Base-by-base conservation (phyloP, 257 asterid species). In the Striga asiatica region DNA sequence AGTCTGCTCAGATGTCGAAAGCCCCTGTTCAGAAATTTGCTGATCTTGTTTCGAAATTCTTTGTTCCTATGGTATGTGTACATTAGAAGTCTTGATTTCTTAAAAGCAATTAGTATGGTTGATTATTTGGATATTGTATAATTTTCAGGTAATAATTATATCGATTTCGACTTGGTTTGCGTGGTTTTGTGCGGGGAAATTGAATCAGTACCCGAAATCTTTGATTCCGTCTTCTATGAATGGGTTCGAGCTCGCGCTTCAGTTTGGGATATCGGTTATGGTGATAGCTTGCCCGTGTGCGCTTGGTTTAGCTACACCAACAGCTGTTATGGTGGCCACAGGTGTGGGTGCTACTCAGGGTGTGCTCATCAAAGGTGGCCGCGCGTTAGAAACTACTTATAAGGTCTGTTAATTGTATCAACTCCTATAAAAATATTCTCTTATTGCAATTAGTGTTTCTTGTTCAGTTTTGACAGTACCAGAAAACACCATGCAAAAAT, bases 241-340 rank as follows among this genome's bases (percentile, higher is more conserved):
- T 60, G 57, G 86, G 29, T 80, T 85, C 43, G 84, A 88, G 82
- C 86, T 88, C 35, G 88, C 97, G 6, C 88, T 88, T 20, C 92
- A 88, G 75, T 88, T 88, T 25, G 94, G 96, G 9, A 87, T 87
- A 31, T 71, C 96, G 5, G 96, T 84, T n/a, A 78, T 87, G 94
- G 94, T 87, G 23, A 78, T 87, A 51, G 96, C 96, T 8, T 87
- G 94, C 66, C 96, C 96, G 0, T 87, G 96, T 50, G 96, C 96
- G 11, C 93, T 83, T 29, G 96, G 94, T 56, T 58, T 87, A 60
- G 96, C 96, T 25, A 87, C 96, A 32, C 96, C 94, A 0, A 87
- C 96, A 0, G 96, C 96, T 6, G 94, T 87, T 23, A 84, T 87
- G 96, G 96, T 87, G 48, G 93, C 93, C 6, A 81, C 96, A 0